These are phyloP conservation scores for Capsella bursapastoris DNA, from an alignment of 345 rosid species.

Conservation along the genomic window DNA sequence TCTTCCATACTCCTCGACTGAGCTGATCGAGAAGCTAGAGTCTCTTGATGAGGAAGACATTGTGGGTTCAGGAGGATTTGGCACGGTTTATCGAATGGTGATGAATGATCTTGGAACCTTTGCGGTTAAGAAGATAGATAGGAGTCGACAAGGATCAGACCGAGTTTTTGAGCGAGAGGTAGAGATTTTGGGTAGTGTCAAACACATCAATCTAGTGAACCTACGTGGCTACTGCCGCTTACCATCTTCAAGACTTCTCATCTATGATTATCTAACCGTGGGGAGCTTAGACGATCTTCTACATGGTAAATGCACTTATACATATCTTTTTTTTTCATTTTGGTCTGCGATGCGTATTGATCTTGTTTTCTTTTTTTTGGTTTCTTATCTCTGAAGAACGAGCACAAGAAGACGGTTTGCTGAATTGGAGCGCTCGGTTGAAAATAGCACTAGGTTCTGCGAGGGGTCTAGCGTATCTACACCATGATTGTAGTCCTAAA, in stretches of 20 bases:
- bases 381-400: conserved; percentile 33
- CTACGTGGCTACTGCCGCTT: conserved; percentile 94
- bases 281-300: conserved; percentile 92
- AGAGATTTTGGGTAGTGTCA: conserved; percentile 95
- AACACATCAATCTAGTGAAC: conserved; percentile 91
- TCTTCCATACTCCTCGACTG: conserved; percentile 85
- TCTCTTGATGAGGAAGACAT: conserved; percentile 91
- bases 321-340: background rate
- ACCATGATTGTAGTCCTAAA: conserved; percentile 90
- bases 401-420: conserved; percentile 47
- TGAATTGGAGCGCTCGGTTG: conserved; percentile 78
- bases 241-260: conserved; percentile 81
- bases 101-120: conserved; percentile 98
- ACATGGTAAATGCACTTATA: conserved; percentile 58
- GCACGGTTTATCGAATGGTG: conserved; percentile 95
- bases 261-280: conserved; percentile 85
- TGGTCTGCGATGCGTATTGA: background rate
- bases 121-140: conserved; percentile 93
- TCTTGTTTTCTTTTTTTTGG: background rate
- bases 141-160: conserved; percentile 88
- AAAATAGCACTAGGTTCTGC: conserved; percentile 87
- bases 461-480: conserved; percentile 82
- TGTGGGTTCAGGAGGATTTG: conserved; percentile 98
- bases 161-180: conserved; percentile 90
- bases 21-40: conserved; percentile 92